phyloP scores from a whole-genome alignment of 2,329 filamentous ascomycete species.

The Fusarium sororula region DNA sequence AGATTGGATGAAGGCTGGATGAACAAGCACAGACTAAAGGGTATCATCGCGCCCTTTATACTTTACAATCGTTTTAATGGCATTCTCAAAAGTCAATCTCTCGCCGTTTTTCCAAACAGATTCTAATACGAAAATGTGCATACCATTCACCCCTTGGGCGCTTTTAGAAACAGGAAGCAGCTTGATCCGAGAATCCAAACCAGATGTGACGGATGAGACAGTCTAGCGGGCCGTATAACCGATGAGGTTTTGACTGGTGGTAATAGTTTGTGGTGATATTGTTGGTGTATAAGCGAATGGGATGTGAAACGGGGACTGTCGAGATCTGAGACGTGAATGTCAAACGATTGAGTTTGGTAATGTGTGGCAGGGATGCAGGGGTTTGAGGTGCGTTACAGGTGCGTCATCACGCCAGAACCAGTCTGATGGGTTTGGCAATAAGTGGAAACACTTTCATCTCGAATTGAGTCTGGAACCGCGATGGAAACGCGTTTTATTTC shows the following conservation, averaged over 20 bases:
- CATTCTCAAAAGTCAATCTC: neutral
- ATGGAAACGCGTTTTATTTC: neutral
- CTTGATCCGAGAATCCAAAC: neutral
- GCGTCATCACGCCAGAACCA: neutral
- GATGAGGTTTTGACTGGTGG: neutral
- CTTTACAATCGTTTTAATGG: neutral
- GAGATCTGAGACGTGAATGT: neutral
- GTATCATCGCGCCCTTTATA: neutral
- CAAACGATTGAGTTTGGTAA: neutral
- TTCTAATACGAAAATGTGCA: neutral
- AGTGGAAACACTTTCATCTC: neutral
- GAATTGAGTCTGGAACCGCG: no score
- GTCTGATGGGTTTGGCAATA: neutral
- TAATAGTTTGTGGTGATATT: neutral
- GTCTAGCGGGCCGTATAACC: neutral
- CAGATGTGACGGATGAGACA: neutral
- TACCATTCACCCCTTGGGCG: neutral
- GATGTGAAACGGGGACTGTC: neutral
- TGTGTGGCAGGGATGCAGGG: neutral
- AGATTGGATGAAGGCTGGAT: neutral
- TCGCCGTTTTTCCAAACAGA: neutral
- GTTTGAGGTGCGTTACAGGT: neutral
- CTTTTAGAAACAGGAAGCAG: conserved; percentile 1
- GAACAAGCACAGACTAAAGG: neutral
- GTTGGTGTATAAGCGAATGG: neutral